phyloP scores from a whole-genome alignment of 495 filamentous ascomycete genomes.

The Thermochaetoides thermophila region DNA sequence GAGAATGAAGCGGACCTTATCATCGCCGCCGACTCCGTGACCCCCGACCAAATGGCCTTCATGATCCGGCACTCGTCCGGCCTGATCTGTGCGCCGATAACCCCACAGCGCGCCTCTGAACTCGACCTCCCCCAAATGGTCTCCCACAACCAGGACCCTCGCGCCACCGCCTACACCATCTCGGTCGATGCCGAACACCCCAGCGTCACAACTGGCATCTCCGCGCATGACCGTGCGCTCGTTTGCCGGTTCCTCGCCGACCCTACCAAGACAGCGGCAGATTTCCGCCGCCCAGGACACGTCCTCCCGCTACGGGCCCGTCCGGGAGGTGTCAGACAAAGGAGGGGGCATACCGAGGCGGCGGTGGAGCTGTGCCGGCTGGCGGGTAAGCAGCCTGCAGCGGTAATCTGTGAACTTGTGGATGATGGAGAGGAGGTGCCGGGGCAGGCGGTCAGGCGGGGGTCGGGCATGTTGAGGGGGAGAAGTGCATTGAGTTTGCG shows the following conservation, averaged over 20 bases:
- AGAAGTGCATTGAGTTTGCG: constrained; percentile 81
- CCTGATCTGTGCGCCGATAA: constrained; percentile 75
- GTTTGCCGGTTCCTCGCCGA: constrained; percentile 71
- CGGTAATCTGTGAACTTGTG: constrained; percentile 76
- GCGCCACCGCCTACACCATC: constrained; percentile 84
- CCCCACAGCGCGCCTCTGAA: constrained; percentile 44
- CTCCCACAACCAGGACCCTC: constrained; percentile 61
- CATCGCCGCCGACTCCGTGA: constrained; percentile 77
- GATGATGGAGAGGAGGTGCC: constrained; percentile 55
- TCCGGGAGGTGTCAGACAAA: constrained; percentile 62
- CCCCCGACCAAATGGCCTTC: constrained; percentile 84
- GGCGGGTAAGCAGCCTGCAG: constrained; percentile 57
- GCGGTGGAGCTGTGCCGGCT: constrained; percentile 75
- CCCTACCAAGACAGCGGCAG: constrained; percentile 34
- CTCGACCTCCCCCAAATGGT: constrained; percentile 89
- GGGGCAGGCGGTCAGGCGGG: constrained; percentile 39
- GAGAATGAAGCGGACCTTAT: constrained; percentile 98
- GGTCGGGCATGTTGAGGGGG: constrained; percentile 84
- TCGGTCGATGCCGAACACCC: constrained; percentile 62
- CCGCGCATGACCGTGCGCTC: constrained; percentile 70
- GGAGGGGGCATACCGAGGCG: constrained; percentile 85
- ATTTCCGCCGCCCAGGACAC: constrained; percentile 78
- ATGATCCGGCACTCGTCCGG: constrained; percentile 84
- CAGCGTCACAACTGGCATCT: constrained; percentile 76
- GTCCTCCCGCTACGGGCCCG: constrained; percentile 73